Evolutionary conservation across 2,329 filamentous ascomycete species (phyloP).

Genomic region (Aspergillus ibericus): DNA sequence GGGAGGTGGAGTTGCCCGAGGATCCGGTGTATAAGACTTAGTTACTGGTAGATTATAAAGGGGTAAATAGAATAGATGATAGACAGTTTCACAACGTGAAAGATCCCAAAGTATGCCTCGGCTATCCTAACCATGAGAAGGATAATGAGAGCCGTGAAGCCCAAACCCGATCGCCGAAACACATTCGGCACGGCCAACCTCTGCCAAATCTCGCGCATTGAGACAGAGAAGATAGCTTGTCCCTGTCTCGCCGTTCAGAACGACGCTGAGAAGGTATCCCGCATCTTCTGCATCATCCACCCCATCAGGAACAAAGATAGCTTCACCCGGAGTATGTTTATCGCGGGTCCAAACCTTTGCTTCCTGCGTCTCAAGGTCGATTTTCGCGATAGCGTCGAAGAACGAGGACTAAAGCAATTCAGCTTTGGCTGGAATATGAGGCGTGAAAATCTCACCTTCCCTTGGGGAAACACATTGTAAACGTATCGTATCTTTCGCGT

Average conservation of each 20-base stretch:
- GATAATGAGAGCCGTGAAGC: slow-evolving; percentile 48
- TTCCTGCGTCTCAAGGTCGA: slow-evolving; percentile 46
- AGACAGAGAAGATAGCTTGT: slow-evolving; percentile 54
- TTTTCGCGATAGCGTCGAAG: slow-evolving; percentile 52
- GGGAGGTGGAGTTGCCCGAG: not conserved
- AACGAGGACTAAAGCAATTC: slow-evolving; percentile 38
- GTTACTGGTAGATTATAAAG: not conserved
- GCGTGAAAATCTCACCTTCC: slow-evolving; percentile 30
- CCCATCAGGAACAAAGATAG: slow-evolving; percentile 47
- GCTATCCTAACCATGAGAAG: slow-evolving; percentile 2
- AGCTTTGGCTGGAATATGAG: not conserved
- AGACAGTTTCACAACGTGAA: no score
- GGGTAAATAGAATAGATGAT: not conserved
- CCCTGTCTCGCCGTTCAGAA: slow-evolving; percentile 50
- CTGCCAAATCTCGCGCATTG: slow-evolving; percentile 48
- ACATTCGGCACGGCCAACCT: slow-evolving; percentile 51
- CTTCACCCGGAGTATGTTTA: slow-evolving; percentile 53
- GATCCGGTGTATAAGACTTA: not conserved
- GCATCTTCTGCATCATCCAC: slow-evolving; percentile 45
- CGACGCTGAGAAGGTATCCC: slow-evolving; percentile 51
- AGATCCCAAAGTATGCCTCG: no score
- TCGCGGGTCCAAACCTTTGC: slow-evolving; percentile 45
- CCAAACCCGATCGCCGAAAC: slow-evolving; percentile 49
- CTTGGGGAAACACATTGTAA: slow-evolving; percentile 48
- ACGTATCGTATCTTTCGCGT: slow-evolving; percentile 48